Percentiles rank a stretch among this genome's conserved stretches.
phyloP scores from a whole-genome alignment of 371 early-diverging fungal genomes.

The Mucor velutinosus region DNA sequence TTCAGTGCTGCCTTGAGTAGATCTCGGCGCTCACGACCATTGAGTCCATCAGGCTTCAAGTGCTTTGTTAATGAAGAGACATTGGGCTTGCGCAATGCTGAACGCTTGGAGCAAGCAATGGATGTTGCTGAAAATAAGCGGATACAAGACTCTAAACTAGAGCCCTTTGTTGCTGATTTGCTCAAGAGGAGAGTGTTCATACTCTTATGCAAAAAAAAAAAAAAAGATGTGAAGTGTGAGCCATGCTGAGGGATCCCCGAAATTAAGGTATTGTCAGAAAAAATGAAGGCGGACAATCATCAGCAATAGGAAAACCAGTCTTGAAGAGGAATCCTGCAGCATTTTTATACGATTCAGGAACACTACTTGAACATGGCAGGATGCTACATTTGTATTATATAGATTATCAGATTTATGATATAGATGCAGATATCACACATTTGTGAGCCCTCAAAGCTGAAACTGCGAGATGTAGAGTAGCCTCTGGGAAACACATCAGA shows the following conservation, averaged over 20 bases:
- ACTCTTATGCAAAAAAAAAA: neutral
- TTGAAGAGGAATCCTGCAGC: neutral
- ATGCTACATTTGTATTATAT: too few relatives aligned
- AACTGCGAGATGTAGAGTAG: too few relatives aligned
- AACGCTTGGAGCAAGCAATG: slow-evolving; percentile 30
- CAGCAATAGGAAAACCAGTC: neutral
- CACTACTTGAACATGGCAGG: neutral
- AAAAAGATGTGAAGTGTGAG: neutral
- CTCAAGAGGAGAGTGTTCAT: neutral
- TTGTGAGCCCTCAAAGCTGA: too few relatives aligned
- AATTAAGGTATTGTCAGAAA: neutral
- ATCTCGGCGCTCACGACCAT: slow-evolving; percentile 48
- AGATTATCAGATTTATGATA: too few relatives aligned
- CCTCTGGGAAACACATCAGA: too few relatives aligned
- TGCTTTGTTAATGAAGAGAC: slow-evolving; percentile 53
- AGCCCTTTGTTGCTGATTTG: neutral
- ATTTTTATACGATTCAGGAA: neutral
- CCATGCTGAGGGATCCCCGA: neutral
- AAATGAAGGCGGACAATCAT: neutral
- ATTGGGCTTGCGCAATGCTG: slow-evolving; percentile 46
- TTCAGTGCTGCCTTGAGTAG: slow-evolving; percentile 30
- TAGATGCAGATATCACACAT: too few relatives aligned
- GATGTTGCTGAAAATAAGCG: slow-evolving; percentile 29
- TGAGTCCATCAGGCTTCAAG: slow-evolving; percentile 46
- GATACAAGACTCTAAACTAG: neutral